Evolutionary conservation across 1,139 yeast species (phyloP).

Genomic region (Meyerozyma carpophila): DNA sequence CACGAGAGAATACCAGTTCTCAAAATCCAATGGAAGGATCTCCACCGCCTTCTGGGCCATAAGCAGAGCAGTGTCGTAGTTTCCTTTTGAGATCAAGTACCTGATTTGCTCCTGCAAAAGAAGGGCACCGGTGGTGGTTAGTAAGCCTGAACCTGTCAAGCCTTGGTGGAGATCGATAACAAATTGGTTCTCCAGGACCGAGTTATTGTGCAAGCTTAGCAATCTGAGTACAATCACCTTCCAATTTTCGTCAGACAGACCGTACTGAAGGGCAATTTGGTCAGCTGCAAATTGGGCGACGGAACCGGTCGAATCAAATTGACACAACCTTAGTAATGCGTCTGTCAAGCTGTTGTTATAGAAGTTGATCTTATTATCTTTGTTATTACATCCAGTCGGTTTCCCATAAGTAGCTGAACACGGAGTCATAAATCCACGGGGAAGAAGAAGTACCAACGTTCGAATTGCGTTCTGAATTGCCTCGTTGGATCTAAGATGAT

Average conservation of each 20-base stretch:
- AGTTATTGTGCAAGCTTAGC: constrained; percentile 10
- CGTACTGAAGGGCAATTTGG: constrained; percentile 13
- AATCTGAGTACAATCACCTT: constrained; percentile 22
- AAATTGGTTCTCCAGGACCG: neutral
- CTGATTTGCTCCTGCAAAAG: constrained; percentile 35
- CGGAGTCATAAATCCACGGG: constrained; percentile 26
- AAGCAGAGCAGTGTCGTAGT: constrained; percentile 22
- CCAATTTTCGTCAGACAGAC: neutral
- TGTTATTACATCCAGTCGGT: constrained; percentile 23
- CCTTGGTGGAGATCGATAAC: neutral
- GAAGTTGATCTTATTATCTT: constrained; percentile 19
- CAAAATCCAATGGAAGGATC: constrained; percentile 38
- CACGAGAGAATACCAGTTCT: constrained; percentile 34
- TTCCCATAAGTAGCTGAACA: constrained; percentile 22
- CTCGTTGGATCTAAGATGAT: constrained; percentile 14
- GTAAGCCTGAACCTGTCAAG: neutral
- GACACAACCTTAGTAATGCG: constrained; percentile 19
- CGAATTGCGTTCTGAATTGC: constrained; percentile 13
- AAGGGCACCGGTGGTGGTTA: constrained; percentile 30
- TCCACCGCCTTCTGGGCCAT: constrained; percentile 28
- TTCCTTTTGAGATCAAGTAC: constrained; percentile 27
- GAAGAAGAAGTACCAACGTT: constrained; percentile 19
- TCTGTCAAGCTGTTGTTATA: constrained; percentile 34
- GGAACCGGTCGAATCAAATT: constrained; percentile 14
- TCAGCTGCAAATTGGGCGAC: constrained; percentile 17